These are phyloP conservation scores for Phytophthora kernoviae DNA, from an alignment of 352 stramenopile species.

Conservation along the genomic window DNA sequence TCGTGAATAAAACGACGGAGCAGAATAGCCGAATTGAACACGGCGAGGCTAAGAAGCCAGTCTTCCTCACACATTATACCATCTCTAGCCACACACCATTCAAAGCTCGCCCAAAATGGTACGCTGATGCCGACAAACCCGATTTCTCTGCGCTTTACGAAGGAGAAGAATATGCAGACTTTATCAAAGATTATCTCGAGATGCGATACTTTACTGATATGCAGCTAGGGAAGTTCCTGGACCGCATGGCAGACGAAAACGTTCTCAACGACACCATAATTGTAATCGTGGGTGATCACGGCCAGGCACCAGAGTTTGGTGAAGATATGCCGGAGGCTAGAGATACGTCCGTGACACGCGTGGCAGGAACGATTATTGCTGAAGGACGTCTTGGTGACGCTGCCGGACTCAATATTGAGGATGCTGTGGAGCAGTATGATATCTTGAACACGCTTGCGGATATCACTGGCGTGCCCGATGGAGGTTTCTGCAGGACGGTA, in stretches of 20 bases:
- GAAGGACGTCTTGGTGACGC: conserved; percentile 36
- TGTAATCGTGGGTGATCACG: conserved; percentile 58
- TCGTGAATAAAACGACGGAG: conserved; percentile 51
- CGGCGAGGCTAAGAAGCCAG: conserved; percentile 38
- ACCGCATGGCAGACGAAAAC: conserved; percentile 44
- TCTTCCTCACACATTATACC: conserved; percentile 63
- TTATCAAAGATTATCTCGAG: conserved; percentile 45
- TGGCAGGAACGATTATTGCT: conserved; percentile 39
- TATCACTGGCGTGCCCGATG: conserved; percentile 39
- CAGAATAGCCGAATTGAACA: conserved; percentile 28
- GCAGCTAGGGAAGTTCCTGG: conserved; percentile 54
- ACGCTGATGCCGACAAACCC: conserved; percentile 29
- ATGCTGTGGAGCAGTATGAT: conserved; percentile 44
- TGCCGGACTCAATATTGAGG: conserved; percentile 32
- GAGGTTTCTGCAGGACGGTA: conserved; percentile 44
- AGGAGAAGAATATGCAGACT: conserved; percentile 21
- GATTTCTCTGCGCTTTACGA: conserved; percentile 46
- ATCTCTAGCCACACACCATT: conserved; percentile 63
- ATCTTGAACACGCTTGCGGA: conserved; percentile 48
- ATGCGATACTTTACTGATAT: conserved; percentile 59
- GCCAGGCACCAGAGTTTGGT: conserved; percentile 45
- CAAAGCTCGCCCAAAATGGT: conserved; percentile 44
- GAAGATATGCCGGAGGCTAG: conserved; percentile 32
- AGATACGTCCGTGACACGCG: conserved; percentile 33
- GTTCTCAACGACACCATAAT: conserved; percentile 63